These are phyloP conservation scores for Nemania abortiva DNA, from an alignment of 2,329 filamentous ascomycete species.

Conservation along the genomic window DNA sequence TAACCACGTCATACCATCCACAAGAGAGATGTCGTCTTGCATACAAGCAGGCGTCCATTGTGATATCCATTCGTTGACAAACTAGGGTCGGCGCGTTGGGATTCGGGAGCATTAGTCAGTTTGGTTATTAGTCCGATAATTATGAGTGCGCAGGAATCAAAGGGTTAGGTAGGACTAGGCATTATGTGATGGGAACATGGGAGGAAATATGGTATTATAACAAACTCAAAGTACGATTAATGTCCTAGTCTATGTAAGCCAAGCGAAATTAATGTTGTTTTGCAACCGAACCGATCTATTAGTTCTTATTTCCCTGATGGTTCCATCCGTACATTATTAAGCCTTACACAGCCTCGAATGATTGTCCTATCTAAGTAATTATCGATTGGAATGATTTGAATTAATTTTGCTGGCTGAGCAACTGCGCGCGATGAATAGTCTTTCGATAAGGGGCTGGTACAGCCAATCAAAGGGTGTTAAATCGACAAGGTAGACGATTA, in stretches of 20 bases:
- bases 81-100: conserved; percentile 4
- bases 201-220: conserved; percentile 13
- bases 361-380: not conserved
- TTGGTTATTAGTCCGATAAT: not conserved
- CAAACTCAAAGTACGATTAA: not conserved
- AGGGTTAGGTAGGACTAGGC: not conserved
- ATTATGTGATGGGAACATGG: not conserved
- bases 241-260: conserved; percentile 8
- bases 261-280: conserved; percentile 14
- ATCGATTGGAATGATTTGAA: not conserved
- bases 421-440: not conserved
- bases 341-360: not conserved
- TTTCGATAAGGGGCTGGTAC: too few relatives aligned
- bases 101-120: not conserved
- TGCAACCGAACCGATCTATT: conserved; percentile 5
- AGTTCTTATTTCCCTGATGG: not conserved
- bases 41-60: not conserved
- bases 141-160: not conserved
- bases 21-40: conserved; percentile 6
- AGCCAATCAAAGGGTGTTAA: not conserved
- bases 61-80: conserved; percentile 22
- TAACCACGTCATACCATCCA: conserved; percentile 6
- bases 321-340: not conserved
- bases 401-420: not conserved
- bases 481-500: not conserved